Evolutionary conservation across 176 grass and related monocot genomes (phyloP), one percentile per base, ranked within the genome.

Genomic region (Phoenix dactylifera): DNA sequence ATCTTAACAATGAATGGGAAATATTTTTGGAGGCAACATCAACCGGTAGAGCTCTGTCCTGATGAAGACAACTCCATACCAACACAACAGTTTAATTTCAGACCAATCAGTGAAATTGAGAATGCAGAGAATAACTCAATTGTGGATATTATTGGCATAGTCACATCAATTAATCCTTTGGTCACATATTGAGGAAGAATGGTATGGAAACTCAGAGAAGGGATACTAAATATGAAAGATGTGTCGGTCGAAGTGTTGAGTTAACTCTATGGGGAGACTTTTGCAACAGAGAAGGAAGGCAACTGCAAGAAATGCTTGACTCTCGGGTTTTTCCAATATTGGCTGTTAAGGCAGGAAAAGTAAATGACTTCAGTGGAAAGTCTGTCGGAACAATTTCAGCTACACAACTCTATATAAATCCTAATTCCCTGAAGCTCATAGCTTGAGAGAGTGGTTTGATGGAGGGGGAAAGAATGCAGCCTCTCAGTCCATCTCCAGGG

Each of bases 261-360:
- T 63, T 97, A 74, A 97, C 93, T 62, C 71, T 92, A 72, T 97
- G 93, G 93, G 87, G 87, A 66, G 93, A 91, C 24, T 97, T 97
- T 67, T 97, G 87, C 70, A 97, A 97, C 66, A 81, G 77, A 80
- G 84, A 97, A 83, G 84, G 93, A 44, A 74, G 57, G 12, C 66
- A 88, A 25, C 72, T 97, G 58, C 87, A 88, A 70, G 81, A 76
- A 73, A 82, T 77, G 54, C 66, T 86, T 54, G 81, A 83, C 39
- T 69, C 56, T 25, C 81, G 81, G 30, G 6, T 26, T 4, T 88
- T 83, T 70, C 84, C 93, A 54, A 72, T 88, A 16, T 55, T 98
- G 54, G 84, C 81, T 74, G 61, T 98, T 24, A 98, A 98, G 67
- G 88, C 93, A 29, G 87, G 80, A 80, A 98, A 80, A 73, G 93